phyloP scores from a whole-genome alignment of 2,329 filamentous ascomycete genomes.

The Apiospora saccharicola region DNA sequence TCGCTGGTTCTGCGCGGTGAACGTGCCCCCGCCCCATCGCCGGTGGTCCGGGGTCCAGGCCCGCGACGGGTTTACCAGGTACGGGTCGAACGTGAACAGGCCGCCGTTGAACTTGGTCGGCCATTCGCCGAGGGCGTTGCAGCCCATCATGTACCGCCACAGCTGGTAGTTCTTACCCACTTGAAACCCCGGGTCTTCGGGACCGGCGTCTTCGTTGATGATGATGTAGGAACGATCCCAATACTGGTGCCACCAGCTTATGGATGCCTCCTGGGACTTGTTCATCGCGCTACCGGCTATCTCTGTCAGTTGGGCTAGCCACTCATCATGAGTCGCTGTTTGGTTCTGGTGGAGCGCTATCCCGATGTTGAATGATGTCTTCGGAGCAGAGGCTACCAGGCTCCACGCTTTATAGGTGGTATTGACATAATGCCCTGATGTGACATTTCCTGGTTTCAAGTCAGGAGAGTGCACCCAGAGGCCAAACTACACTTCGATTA shows the following conservation, averaged over 20 bases:
- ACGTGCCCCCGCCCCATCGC: conserved; percentile 22
- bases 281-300: background rate
- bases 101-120: conserved; percentile 25
- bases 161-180: conserved; percentile 24
- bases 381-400: conserved; percentile 3
- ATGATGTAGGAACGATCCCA: conserved; percentile 22
- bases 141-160: conserved; percentile 24
- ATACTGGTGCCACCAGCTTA: conserved; percentile 20
- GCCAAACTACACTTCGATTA: conserved; percentile 10
- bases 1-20: conserved; percentile 25
- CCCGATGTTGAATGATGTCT: conserved; percentile 17
- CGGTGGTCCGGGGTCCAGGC: conserved; percentile 22
- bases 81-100: conserved; percentile 24
- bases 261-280: conserved; percentile 17
- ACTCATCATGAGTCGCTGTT: conserved; percentile 16
- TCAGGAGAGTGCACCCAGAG: conserved; percentile 19
- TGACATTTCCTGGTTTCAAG: conserved; percentile 7
- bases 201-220: conserved; percentile 22
- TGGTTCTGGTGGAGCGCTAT: conserved; percentile 22
- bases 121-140: conserved; percentile 23
- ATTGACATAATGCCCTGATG: conserved; percentile 5
- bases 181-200: conserved; percentile 20
- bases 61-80: background rate
- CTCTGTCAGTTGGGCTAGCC: background rate
- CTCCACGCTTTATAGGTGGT: conserved; percentile 18